phyloP scores from a whole-genome alignment of 495 filamentous ascomycete species.

The Evansstolkia leycettana region DNA sequence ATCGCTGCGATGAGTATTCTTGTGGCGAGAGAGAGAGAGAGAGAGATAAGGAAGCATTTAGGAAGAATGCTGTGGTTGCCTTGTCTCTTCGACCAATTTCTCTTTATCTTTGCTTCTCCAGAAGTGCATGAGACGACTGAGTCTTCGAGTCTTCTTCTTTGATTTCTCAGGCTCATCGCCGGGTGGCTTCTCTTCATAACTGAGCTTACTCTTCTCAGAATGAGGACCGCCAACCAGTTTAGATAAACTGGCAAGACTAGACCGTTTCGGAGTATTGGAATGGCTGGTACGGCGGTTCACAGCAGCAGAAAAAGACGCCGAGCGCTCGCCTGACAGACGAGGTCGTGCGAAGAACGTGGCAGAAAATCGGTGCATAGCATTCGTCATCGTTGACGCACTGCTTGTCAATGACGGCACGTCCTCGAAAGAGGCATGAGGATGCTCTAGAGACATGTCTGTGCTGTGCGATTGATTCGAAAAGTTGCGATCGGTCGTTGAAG shows the following conservation, averaged over 20 bases:
- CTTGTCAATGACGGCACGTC: constrained; percentile 81
- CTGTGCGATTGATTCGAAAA: constrained; percentile 35
- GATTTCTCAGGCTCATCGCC: constrained; percentile 44
- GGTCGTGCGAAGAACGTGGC: constrained; percentile 31
- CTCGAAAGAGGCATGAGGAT: constrained; percentile 64
- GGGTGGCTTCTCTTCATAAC: constrained; percentile 55
- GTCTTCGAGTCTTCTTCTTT: constrained; percentile 59
- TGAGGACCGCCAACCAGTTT: constrained; percentile 69
- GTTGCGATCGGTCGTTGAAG: constrained; percentile 31
- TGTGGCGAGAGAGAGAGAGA: background rate
- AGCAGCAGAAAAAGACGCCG: constrained; percentile 55
- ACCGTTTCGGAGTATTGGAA: constrained; percentile 46
- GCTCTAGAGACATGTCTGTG: constrained; percentile 48
- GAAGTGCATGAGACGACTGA: constrained; percentile 75
- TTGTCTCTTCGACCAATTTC: constrained; percentile 6
- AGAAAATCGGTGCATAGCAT: constrained; percentile 36
- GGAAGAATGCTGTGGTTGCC: background rate
- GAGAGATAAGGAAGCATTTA: background rate
- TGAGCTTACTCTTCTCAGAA: constrained; percentile 69
- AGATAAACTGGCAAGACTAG: constrained; percentile 75
- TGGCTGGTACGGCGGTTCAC: constrained; percentile 45
- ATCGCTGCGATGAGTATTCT: background rate
- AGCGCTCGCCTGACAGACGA: constrained; percentile 44
- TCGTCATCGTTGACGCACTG: constrained; percentile 76
- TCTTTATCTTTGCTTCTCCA: constrained; percentile 55